Evolutionary conservation across 495 filamentous ascomycete genomes (phyloP), one percentile per base, ranked within the genome.

Genomic region (Usnea hakonensis): DNA sequence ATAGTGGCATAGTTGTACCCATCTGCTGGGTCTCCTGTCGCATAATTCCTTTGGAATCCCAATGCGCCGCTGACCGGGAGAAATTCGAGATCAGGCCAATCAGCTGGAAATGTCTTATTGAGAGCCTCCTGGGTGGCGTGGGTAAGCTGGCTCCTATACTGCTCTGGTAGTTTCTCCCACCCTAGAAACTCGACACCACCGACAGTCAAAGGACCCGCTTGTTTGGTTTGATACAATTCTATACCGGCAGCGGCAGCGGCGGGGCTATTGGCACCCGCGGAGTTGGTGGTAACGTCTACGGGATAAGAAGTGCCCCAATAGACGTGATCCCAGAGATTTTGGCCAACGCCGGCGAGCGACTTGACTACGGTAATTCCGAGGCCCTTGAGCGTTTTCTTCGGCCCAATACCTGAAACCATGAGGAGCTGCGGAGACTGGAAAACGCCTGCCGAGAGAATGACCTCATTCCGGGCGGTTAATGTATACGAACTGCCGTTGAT

Each of bases 341-440:
- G 74, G 13, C 81, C 82, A 13, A 84, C 81, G 14, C 80, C 80
- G 0, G 77, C 72, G 4, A 78, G 66, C 43, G 80, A 74, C 60
- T 36, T 60, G 10, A 70, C 59, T 21, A 67, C 57, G 16, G 71
- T 68, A 23, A 81, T 78, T 21, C 67, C 67, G n/a, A 72, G 62
- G 40, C 65, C 28, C 52, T 75, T 56, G 3, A 81, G 64, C 9
- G 66, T 70, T 5, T 58, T 62, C 28, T 57, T 63, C 0, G 77
- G 78, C 23, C 85, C 85, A 50, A 88, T 70, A 16, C 86, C 85
- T 0, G 86, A 88, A 0, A 84, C 75, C 66, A 88, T 84, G 17
- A 88, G 74, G 3, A 88, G 68, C 2, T 73, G 68, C 8, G 86
- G 83, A 0, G 85, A 79, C 21, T 79, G 76, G n/a, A 80, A 72